Evolutionary conservation across 2,329 filamentous ascomycete species (phyloP).

Genomic region (Tolypocladium sp.): DNA sequence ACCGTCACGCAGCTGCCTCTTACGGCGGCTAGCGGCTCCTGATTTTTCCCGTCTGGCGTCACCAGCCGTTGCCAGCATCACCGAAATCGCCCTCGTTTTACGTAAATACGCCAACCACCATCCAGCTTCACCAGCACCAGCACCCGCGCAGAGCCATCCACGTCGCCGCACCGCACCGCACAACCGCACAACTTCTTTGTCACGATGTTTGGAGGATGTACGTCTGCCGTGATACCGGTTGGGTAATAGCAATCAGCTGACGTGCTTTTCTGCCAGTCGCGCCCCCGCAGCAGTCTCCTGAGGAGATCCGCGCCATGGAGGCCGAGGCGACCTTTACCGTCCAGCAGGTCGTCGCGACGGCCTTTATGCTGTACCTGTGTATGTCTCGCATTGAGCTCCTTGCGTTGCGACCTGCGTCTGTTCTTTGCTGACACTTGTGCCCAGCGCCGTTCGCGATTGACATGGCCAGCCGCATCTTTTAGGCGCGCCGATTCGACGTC

Average conservation of each 20-base stretch:
- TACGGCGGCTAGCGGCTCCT: constrained; percentile 2
- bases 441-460: constrained; percentile 51
- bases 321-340: constrained; percentile 57
- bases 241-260: constrained; percentile 11
- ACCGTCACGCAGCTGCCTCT: constrained; percentile 4
- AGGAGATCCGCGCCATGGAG: constrained; percentile 64
- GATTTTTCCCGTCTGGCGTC: neutral
- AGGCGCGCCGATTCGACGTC: constrained; percentile 5
- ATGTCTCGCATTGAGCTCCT: constrained; percentile 24
- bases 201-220: constrained; percentile 28
- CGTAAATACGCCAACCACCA: constrained; percentile 7
- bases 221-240: constrained; percentile 14
- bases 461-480: constrained; percentile 35
- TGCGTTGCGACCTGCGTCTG: neutral
- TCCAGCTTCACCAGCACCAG: neutral
- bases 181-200: neutral
- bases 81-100: constrained; percentile 11
- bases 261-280: constrained; percentile 36
- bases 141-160: neutral
- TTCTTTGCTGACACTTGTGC: constrained; percentile 4
- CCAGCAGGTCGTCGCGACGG: constrained; percentile 56
- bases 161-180: neutral
- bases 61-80: neutral
- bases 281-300: constrained; percentile 58
- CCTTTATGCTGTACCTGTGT: constrained; percentile 69